These are phyloP conservation scores for Solanum hybrid DNA, from an alignment of 305 asterid species.

Conservation along the genomic window DNA sequence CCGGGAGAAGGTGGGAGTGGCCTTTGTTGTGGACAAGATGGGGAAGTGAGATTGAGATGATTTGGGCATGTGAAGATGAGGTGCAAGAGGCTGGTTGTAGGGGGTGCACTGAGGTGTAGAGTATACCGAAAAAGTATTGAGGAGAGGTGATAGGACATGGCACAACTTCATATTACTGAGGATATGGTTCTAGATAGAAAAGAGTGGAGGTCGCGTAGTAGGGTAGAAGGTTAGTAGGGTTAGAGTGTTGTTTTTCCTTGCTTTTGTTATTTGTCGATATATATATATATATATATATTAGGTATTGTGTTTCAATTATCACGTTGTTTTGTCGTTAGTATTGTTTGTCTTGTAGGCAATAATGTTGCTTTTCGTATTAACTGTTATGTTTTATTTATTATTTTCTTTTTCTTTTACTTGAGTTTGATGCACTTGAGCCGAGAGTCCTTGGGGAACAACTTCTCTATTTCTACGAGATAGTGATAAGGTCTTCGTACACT, in stretches of 20 bases:
- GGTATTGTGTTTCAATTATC: not conserved
- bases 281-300: too few species aligned
- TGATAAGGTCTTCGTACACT: too few species aligned
- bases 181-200: not conserved
- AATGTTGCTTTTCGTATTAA: too few species aligned
- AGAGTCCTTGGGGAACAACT: not conserved
- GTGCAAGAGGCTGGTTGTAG: not conserved
- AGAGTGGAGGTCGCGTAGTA: too few species aligned
- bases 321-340: too few species aligned
- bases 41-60: not conserved
- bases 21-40: not conserved
- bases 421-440: not conserved
- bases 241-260: too few species aligned
- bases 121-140: not conserved
- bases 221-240: not conserved
- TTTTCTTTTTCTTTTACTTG: too few species aligned
- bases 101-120: not conserved
- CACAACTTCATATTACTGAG: too few species aligned
- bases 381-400: too few species aligned
- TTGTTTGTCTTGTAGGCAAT: not conserved
- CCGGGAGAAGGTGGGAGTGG: not conserved
- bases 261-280: not conserved
- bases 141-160: not conserved
- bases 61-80: not conserved
- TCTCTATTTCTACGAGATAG: accelerated